Evolutionary conservation across 2,329 filamentous ascomycete species (phyloP).

Genomic region (Xylariaceae sp.): DNA sequence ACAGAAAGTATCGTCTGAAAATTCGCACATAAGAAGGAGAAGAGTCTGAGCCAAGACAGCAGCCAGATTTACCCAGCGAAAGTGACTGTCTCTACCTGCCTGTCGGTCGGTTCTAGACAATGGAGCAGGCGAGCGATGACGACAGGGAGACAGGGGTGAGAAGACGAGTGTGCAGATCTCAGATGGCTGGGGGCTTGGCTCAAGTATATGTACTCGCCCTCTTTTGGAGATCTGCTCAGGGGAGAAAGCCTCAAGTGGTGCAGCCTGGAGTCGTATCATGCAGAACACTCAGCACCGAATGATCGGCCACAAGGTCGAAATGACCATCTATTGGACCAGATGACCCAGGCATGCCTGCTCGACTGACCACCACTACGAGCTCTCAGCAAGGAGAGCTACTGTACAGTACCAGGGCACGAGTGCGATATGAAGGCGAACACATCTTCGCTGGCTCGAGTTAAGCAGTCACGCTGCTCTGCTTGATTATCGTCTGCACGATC

Average conservation of each 20-base stretch:
- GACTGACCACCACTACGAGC: background rate
- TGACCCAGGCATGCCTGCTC: conserved; percentile 5
- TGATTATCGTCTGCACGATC: too few relatives aligned
- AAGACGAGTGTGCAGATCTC: background rate
- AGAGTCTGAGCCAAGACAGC: background rate
- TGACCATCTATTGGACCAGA: conserved; percentile 11
- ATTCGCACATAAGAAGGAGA: background rate
- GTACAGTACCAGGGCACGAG: too few relatives aligned
- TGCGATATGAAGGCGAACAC: too few relatives aligned
- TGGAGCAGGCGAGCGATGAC: conserved; percentile 12
- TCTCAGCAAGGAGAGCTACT: background rate
- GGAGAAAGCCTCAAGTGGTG: background rate
- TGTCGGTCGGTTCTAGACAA: background rate
- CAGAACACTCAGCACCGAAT: conserved; percentile 5
- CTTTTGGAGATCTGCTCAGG: background rate
- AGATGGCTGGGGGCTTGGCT: background rate
- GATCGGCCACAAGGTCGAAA: background rate
- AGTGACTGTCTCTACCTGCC: background rate
- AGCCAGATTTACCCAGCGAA: background rate
- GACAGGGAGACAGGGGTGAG: conserved; percentile 14
- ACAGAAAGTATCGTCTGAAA: background rate
- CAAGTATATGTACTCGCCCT: background rate
- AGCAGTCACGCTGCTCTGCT: too few relatives aligned
- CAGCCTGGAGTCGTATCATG: conserved; percentile 1
- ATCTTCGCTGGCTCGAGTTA: too few relatives aligned